Evolutionary conservation across 305 asterid species (phyloP).

Genomic region (Rubia tinctorum): DNA sequence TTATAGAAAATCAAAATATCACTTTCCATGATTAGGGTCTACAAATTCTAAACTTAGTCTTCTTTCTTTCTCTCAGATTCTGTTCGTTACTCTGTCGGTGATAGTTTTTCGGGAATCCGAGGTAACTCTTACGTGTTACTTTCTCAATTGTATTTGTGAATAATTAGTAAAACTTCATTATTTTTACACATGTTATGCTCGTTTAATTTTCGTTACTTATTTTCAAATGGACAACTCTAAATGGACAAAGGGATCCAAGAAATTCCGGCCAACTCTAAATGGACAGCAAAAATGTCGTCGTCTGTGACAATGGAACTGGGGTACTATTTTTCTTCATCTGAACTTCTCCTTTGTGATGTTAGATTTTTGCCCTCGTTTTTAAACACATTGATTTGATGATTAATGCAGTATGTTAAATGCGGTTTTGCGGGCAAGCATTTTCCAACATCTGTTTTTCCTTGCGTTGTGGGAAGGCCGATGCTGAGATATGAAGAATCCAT

Average conservation of each 20-base stretch:
- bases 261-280: background rate
- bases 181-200: no score
- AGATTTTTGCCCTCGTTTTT: background rate
- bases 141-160: no score
- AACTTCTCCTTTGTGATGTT: background rate
- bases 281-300: constrained; percentile 11
- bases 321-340: background rate
- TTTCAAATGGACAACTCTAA: no score
- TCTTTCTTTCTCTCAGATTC: no score
- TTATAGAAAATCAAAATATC: no score
- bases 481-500: constrained; percentile 93
- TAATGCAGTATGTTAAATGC: constrained; percentile 91
- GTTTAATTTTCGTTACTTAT: no score
- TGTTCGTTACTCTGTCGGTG: no score
- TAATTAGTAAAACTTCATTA: no score
- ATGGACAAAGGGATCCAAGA: background rate
- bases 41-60: no score
- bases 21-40: no score
- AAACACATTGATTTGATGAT: constrained; percentile 10
- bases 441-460: constrained; percentile 93
- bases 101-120: no score
- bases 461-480: constrained; percentile 98
- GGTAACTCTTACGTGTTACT: no score
- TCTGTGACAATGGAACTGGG: constrained; percentile 12
- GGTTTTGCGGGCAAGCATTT: constrained; percentile 95